Conservation (phyloP, 2,329 filamentous ascomycete genomes). For the Colletotrichum sp. region DNA sequence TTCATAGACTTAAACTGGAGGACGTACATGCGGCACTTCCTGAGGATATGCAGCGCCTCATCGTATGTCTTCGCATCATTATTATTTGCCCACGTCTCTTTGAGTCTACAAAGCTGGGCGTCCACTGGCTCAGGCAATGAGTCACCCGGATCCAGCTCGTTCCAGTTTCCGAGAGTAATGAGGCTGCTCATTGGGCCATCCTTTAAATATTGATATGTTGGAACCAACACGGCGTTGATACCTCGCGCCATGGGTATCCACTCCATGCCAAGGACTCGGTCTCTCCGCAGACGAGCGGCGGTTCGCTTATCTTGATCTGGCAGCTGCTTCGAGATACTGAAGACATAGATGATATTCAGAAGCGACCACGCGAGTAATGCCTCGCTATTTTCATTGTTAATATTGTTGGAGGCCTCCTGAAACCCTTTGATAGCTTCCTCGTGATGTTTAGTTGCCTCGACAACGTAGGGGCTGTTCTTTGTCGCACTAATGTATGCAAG, state of each 20-base stretch:
- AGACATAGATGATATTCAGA: conserved; percentile 20
- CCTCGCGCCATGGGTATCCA: conserved; percentile 26
- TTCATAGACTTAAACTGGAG: conserved; percentile 22
- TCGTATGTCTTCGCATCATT: conserved; percentile 16
- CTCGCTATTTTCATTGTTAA: conserved; percentile 10
- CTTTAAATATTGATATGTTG: not conserved
- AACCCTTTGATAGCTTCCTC: conserved; percentile 8
- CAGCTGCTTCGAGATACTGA: not conserved
- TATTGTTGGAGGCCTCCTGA: not conserved
- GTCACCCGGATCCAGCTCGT: conserved; percentile 11
- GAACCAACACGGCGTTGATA: conserved; percentile 17
- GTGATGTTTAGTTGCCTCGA: conserved; percentile 13
- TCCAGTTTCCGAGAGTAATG: conserved; percentile 23
- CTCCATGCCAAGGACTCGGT: conserved; percentile 20
- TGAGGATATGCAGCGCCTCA: not conserved
- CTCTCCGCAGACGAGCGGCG: not conserved
- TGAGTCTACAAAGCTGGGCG: not conserved
- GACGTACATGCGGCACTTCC: conserved; percentile 18
- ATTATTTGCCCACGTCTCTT: conserved; percentile 4
- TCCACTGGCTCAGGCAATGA: not conserved
- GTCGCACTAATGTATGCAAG: not conserved
- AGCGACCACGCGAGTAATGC: conserved; percentile 15
- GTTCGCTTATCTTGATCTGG: not conserved
- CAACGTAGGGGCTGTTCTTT: not conserved
- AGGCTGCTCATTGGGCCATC: conserved; percentile 1